A percentile compares a stretch with the other conserved stretches of the same genome.
These are phyloP conservation scores for Cladosporium colombiae DNA, from an alignment of 2,329 filamentous ascomycete species.

Conservation along the genomic window DNA sequence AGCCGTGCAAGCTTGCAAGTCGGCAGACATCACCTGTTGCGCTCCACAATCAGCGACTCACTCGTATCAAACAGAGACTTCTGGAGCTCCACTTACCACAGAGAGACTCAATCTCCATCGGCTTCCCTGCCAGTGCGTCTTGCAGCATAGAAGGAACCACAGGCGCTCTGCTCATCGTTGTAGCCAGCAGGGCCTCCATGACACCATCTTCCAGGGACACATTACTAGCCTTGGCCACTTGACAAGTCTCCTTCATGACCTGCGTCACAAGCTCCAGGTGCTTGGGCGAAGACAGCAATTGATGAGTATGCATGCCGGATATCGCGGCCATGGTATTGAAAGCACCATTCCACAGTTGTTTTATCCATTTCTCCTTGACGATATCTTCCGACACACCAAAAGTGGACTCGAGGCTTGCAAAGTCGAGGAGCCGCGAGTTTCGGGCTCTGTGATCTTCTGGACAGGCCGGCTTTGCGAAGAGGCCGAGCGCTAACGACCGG, in stretches of 20 bases:
- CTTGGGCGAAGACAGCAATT: slow-evolving; percentile 22
- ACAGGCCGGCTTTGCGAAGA: slow-evolving; percentile 9
- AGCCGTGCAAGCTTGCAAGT: not conserved
- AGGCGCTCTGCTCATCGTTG: slow-evolving; percentile 23
- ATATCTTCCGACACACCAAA: slow-evolving; percentile 25
- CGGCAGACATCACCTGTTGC: not conserved
- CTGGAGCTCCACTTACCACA: slow-evolving; percentile 24
- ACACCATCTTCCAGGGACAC: slow-evolving; percentile 22
- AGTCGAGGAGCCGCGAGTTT: slow-evolving; percentile 11
- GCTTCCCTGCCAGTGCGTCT: slow-evolving; percentile 27
- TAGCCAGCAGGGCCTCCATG: slow-evolving; percentile 22
- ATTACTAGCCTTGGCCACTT: slow-evolving; percentile 25
- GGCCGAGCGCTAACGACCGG: slow-evolving; percentile 24
- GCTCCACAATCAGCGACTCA: not conserved
- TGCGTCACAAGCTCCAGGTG: slow-evolving; percentile 22
- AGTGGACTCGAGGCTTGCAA: slow-evolving; percentile 25
- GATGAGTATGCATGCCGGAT: slow-evolving; percentile 27
- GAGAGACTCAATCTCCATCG: slow-evolving; percentile 29
- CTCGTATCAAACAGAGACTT: not conserved
- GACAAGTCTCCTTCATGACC: slow-evolving; percentile 27
- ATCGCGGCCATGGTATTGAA: slow-evolving; percentile 29
- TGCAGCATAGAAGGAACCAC: slow-evolving; percentile 31
- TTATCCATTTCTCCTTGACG: slow-evolving; percentile 29
- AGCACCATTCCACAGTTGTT: slow-evolving; percentile 30
- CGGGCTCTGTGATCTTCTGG: not conserved